A percentile compares a stretch with the other conserved stretches of the same genome.
These are phyloP conservation scores for Aphanomyces stellatus DNA, from an alignment of 352 stramenopile genomes.

Conservation along the genomic window DNA sequence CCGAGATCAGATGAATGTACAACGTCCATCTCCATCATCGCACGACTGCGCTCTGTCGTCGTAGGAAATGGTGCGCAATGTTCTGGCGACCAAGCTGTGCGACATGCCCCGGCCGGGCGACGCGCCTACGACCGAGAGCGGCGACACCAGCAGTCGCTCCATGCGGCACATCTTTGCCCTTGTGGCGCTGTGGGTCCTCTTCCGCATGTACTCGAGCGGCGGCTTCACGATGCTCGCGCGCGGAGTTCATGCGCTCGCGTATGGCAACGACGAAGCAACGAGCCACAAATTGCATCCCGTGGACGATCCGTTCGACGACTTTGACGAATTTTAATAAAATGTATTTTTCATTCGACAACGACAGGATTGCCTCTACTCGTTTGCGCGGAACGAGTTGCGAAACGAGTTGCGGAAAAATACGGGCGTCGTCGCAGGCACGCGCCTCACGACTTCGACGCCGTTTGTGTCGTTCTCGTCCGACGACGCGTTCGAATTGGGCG, in stretches of 20 bases:
- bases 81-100: slow-evolving; percentile 50
- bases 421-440: background rate
- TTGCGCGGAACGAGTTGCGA: slow-evolving; percentile 17
- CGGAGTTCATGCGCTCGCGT: background rate
- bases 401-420: slow-evolving; percentile 21
- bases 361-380: background rate
- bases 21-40: background rate
- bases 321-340: slow-evolving; percentile 20
- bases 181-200: slow-evolving; percentile 49
- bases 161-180: slow-evolving; percentile 48
- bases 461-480: background rate
- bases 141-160: slow-evolving; percentile 32
- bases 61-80: slow-evolving; percentile 47
- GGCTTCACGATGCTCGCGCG: slow-evolving; percentile 29
- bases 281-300: slow-evolving; percentile 24
- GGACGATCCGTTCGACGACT: slow-evolving; percentile 22
- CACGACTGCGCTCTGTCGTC: background rate
- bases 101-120: slow-evolving; percentile 5
- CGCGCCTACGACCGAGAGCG: background rate
- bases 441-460: background rate
- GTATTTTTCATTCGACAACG: background rate
- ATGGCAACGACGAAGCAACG: background rate
- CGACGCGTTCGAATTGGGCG: background rate
- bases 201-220: slow-evolving; percentile 62
- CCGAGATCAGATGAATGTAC: slow-evolving; percentile 41